Evolutionary conservation across 371 early-diverging fungal genomes (phyloP), one percentile per base, ranked within the genome.

Genomic region (Apophysomyces ossiformis): DNA sequence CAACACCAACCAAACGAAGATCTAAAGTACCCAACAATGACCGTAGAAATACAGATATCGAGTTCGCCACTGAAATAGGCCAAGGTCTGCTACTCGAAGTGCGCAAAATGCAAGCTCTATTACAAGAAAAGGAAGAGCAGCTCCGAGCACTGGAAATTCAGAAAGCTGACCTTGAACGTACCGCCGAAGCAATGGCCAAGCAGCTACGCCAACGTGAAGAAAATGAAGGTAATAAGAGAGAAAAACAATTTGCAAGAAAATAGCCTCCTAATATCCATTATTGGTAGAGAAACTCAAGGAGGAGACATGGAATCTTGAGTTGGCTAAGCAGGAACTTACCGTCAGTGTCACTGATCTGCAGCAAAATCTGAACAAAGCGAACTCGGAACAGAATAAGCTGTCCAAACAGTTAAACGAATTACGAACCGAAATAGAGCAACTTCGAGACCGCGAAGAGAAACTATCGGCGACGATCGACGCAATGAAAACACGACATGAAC

Each of bases 401-500:
- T 78, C 81, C 60, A 86, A 83, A 26, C 82, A 85, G 21, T 77
- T 90, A 6, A 68, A 79, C 32, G 64, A 71, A 1, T 74, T 90
- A 5, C 81, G 82, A 21, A 74, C 89, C 63, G 88, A 90, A 63
- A 75, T 87, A 18, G 89, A 89, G 37, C 79, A 84, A 15, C 78
- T 91, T 47, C 86, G 88, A 45, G 90, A 86, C 64, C 78, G 84
- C 68, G 89, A 92, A 54, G 85, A 84, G 37, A 87, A 85, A 66
- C 73, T 90, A 2, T 77, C 77, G 7, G 67, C 72, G 5, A 80
- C 87, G 5, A 67, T 91, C 4, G 85, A 84, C 37, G 69, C 77
- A 21, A 73, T 83, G 60, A 91, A 89, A 47, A 70, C 76, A 50
- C 81, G 85, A 13, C 87, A 86, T 45, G 92, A 91, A 60, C 89